Evolutionary conservation across 148 eudicot species (phyloP).

Genomic region (Persicaria maculosa): DNA sequence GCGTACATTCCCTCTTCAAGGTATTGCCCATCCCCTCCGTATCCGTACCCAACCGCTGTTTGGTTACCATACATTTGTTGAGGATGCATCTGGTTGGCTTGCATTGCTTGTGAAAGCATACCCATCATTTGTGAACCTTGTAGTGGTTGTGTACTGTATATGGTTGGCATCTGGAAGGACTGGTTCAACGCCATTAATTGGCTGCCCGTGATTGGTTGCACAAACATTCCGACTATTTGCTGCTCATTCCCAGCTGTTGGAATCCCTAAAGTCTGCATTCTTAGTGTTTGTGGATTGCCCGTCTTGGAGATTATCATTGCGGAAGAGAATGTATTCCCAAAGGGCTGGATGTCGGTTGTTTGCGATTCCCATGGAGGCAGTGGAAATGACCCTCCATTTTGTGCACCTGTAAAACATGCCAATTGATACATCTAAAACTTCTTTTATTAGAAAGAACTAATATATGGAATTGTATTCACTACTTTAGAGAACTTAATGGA

Average conservation of each 20-base stretch:
- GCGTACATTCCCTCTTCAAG: conserved; percentile 61
- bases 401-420: conserved; percentile 27
- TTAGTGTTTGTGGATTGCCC: conserved; percentile 29
- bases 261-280: conserved; percentile 40
- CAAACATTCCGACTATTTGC: conserved; percentile 42
- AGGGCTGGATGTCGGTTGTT: conserved; percentile 33
- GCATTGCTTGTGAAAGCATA: conserved; percentile 60
- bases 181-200: conserved; percentile 32
- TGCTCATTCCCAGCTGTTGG: conserved; percentile 40
- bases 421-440: background rate
- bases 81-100: conserved; percentile 59
- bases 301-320: conserved; percentile 30
- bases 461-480: background rate
- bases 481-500: background rate
- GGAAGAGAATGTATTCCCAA: conserved; percentile 33
- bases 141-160: conserved; percentile 35
- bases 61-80: conserved; percentile 68
- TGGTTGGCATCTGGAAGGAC: conserved; percentile 27
- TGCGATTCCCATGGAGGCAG: conserved; percentile 98
- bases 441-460: background rate
- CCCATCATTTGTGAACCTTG: conserved; percentile 38
- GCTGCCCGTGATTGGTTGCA: conserved; percentile 39
- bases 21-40: conserved; percentile 56
- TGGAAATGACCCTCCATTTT: conserved; percentile 51
- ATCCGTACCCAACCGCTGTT: conserved; percentile 50